Base-by-base conservation (phyloP, 257 asterid species). In the Penstemon davidsonii region DNA sequence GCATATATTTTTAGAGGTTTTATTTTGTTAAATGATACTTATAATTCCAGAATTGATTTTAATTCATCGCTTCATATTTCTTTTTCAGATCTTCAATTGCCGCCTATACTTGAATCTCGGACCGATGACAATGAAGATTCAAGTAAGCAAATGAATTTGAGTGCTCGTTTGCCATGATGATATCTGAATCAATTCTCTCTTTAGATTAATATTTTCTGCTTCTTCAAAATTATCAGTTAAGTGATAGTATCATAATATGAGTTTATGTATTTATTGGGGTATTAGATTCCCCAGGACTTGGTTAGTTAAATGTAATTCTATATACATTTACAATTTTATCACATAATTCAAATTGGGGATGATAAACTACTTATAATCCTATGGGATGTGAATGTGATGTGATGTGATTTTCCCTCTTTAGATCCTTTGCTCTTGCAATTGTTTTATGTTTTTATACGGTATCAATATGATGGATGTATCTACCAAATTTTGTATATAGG, bases 121-220 rank as follows among this genome's bases (percentile, higher is more conserved):
- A 75, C 80, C 3, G 90, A 84, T 61, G 89, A 84, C 56, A 68
- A 67, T 65, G 90, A 82, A 64, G 85, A 84, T 53, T 62, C 83
- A 49, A 84, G 90, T 84, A 82, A 46, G 51, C 13, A 8, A 46
- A 46, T 6, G 51, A 9, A 46, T 46, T 46, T 46, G 51, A 46
- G 51, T 46, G 9, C 10, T 7, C 12, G 11, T 25, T 25, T 25
- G 33, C 3, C 33, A 25, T 25, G 33, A 1, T 25, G 33, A 25
- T 25, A 25, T 25, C 33, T 25, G 33, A 25, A 25, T 25, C 33
- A 46, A 12, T 46, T 6, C 10, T 6, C 10, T 46, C 10, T 46
- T 46, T 46, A 12, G 9, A 46, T 46, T 46, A 46, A 12, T 46
- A 2, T 6, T 46, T 9, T 8, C 10, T 46, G 51, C 9, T 46